These are phyloP conservation scores for Shiraia bambusicola DNA, from an alignment of 2,329 filamentous ascomycete species.

Conservation along the genomic window DNA sequence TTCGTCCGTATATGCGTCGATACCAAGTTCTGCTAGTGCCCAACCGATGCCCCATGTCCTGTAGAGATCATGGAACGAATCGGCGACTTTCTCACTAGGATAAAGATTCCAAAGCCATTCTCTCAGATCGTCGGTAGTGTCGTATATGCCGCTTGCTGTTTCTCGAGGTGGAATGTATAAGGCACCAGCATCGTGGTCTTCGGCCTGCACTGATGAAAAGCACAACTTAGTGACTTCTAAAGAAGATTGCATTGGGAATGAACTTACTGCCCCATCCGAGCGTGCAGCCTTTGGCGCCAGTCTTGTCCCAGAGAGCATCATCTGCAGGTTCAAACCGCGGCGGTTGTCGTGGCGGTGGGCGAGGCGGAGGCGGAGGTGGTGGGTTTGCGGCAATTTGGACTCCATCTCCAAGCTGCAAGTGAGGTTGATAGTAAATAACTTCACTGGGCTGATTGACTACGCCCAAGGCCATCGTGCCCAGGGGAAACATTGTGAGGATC, in stretches of 20 bases:
- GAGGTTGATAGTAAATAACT: no score
- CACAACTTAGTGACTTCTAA: not conserved
- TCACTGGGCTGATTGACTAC: no score
- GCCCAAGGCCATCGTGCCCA: no score
- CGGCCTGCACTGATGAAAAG: constrained; percentile 6
- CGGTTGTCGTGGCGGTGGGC: constrained; percentile 5
- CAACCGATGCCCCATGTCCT: constrained; percentile 16
- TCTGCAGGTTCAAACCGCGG: constrained; percentile 4
- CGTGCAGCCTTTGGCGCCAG: constrained; percentile 14
- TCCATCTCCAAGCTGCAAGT: no score
- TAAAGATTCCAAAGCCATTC: constrained; percentile 15
- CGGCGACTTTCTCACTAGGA: not conserved
- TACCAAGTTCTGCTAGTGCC: constrained; percentile 12
- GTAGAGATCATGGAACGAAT: constrained; percentile 13
- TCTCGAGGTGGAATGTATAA: constrained; percentile 8
- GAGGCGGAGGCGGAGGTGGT: constrained; percentile 11
- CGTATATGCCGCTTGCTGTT: constrained; percentile 9
- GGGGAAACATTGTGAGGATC: no score
- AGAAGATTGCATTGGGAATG: no score
- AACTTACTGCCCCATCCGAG: constrained; percentile 9
- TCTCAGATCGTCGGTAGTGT: constrained; percentile 6
- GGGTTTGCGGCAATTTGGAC: no score
- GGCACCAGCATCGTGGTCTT: constrained; percentile 9
- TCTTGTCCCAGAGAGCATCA: constrained; percentile 11
- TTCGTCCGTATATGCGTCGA: constrained; percentile 2